A percentile compares a stretch with the other conserved stretches of the same genome.
phyloP scores from a whole-genome alignment of 352 stramenopile genomes.

The Phytophthora crassamura region DNA sequence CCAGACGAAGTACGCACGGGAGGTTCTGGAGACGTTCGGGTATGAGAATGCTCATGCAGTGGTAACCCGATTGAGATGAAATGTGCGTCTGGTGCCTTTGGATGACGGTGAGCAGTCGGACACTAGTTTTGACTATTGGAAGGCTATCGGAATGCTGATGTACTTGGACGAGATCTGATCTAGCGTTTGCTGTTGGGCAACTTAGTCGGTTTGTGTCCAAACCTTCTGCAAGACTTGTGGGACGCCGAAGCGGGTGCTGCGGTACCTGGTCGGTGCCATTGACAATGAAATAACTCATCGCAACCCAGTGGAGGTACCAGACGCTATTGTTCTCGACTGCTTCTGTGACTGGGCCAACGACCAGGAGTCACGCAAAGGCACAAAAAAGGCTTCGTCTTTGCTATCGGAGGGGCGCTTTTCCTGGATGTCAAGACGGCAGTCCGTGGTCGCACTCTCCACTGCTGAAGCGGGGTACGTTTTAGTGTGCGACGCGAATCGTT shows the following conservation, averaged over 20 bases:
- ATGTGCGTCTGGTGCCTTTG: too few species aligned
- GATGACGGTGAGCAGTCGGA: too few species aligned
- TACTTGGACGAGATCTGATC: conserved; percentile 21
- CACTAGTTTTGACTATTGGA: too few species aligned
- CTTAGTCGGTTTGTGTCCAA: conserved; percentile 16
- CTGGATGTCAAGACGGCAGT: conserved; percentile 1
- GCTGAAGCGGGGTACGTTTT: conserved; percentile 6
- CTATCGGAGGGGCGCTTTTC: neutral
- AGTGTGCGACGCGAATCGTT: neutral
- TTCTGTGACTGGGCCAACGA: conserved; percentile 16
- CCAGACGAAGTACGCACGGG: too few species aligned
- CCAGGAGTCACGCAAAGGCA: neutral
- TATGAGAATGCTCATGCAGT: too few species aligned
- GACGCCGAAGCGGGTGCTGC: conserved; percentile 4
- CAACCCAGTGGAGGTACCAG: too few species aligned
- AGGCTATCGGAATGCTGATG: too few species aligned
- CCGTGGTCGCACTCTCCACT: neutral
- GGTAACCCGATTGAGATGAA: too few species aligned
- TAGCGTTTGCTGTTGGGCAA: conserved; percentile 21
- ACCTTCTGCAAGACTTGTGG: conserved; percentile 5
- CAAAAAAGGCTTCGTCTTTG: conserved; percentile 8
- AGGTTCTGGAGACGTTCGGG: too few species aligned
- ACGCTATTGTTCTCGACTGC: neutral
- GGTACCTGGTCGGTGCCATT: neutral
- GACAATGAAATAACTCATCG: conserved; percentile 4